Evolutionary conservation across 2,329 filamentous ascomycete species (phyloP).

Genomic region (Lachnellula hyalina): DNA sequence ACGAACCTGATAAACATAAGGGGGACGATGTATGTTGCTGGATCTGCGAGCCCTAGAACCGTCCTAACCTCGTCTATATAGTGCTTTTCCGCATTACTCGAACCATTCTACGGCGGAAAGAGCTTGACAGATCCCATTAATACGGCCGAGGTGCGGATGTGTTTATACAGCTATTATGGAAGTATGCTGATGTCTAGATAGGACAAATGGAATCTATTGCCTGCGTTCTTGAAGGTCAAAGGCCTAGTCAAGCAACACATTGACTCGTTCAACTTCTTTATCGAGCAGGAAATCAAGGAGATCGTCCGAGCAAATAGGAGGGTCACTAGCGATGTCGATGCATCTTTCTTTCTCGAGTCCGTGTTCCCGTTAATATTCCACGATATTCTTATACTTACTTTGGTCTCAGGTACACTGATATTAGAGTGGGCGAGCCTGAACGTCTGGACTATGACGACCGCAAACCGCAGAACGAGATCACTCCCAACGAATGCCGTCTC

Average conservation of each 20-base stretch:
- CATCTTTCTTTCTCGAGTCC: constrained; percentile 81
- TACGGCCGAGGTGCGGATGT: constrained; percentile 43
- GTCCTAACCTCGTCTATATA: constrained; percentile 15
- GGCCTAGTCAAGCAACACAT: constrained; percentile 80
- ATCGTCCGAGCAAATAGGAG: constrained; percentile 88
- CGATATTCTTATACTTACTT: constrained; percentile 5
- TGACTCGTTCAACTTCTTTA: constrained; percentile 98
- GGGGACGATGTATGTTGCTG: constrained; percentile 25
- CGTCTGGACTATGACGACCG: constrained; percentile 70
- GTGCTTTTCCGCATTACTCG: constrained; percentile 57
- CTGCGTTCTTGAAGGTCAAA: constrained; percentile 97
- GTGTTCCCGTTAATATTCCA: constrained; percentile 1
- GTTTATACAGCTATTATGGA: no score
- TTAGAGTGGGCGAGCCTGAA: constrained; percentile 77
- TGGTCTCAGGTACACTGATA: constrained; percentile 64
- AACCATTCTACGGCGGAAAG: constrained; percentile 67
- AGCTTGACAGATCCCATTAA: constrained; percentile 63
- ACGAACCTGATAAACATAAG: constrained; percentile 11
- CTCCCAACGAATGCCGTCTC: constrained; percentile 92
- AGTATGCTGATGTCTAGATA: constrained; percentile 32
- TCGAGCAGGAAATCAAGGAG: constrained; percentile 93
- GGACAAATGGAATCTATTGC: constrained; percentile 96
- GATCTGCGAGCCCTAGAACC: neutral
- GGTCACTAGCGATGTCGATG: constrained; percentile 87
- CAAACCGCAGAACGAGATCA: constrained; percentile 68